phyloP scores from a whole-genome alignment of 176 grass and related monocot genomes.

The Oryza glumipatula region DNA sequence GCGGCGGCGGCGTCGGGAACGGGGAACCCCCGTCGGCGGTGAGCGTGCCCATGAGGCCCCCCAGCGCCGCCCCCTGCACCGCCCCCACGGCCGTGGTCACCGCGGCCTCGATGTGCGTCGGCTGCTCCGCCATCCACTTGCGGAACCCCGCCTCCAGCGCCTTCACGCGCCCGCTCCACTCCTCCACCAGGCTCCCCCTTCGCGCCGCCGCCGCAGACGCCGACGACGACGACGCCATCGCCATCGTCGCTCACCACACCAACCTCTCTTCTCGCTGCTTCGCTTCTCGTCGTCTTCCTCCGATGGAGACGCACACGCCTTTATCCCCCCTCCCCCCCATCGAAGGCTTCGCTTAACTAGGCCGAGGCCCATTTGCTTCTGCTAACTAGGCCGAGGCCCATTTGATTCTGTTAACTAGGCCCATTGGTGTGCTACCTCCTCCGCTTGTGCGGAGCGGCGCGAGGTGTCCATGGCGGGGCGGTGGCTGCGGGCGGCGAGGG shows the following conservation, averaged over 20 bases:
- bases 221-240: slow-evolving; percentile 28
- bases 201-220: slow-evolving; percentile 26
- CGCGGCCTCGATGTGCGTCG: slow-evolving; percentile 65
- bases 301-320: not conserved
- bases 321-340: slow-evolving; percentile 15
- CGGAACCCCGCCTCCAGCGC: slow-evolving; percentile 62
- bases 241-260: slow-evolving; percentile 34
- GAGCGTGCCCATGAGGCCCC: slow-evolving; percentile 66
- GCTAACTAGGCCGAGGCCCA: not conserved
- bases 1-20: slow-evolving; percentile 43
- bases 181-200: slow-evolving; percentile 36
- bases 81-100: slow-evolving; percentile 60
- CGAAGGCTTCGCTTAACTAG: not conserved
- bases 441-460: not conserved
- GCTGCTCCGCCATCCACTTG: slow-evolving; percentile 75
- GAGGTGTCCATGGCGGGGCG: slow-evolving; percentile 33
- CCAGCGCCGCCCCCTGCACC: slow-evolving; percentile 66
- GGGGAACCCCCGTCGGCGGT: slow-evolving; percentile 50
- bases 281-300: not conserved
- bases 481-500: slow-evolving; percentile 19
- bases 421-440: not conserved
- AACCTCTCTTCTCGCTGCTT: not conserved
- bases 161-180: slow-evolving; percentile 44
- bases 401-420: not conserved
- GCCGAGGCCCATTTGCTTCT: slow-evolving; percentile 19